Conservation (phyloP, 2,329 filamentous ascomycete species). For the Stemphylium beticola region DNA sequence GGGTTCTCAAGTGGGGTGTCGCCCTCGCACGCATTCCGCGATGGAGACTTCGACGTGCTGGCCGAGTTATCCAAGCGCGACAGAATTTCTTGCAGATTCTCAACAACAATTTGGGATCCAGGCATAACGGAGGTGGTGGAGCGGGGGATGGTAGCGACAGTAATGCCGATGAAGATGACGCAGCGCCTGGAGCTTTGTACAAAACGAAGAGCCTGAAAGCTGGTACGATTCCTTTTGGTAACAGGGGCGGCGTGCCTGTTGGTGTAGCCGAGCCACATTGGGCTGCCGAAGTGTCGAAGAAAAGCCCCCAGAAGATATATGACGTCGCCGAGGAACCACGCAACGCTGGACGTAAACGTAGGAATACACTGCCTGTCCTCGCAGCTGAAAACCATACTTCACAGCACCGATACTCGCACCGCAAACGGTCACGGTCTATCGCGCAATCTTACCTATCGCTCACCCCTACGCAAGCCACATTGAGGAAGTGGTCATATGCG, state of each 20-base stretch:
- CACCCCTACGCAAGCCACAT: constrained; percentile 76
- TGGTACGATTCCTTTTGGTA: constrained; percentile 32
- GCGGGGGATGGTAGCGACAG: constrained; percentile 42
- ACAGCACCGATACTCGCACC: constrained; percentile 26
- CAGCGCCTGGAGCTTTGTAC: constrained; percentile 25
- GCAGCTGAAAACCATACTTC: constrained; percentile 30
- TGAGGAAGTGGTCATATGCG: constrained; percentile 85
- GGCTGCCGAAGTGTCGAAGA: constrained; percentile 37
- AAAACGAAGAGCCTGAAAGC: constrained; percentile 39
- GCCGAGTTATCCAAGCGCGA: constrained; percentile 51
- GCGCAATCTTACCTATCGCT: constrained; percentile 76
- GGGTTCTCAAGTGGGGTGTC: constrained; percentile 82
- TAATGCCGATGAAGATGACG: constrained; percentile 56
- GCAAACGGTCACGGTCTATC: constrained; percentile 42
- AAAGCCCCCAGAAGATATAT: constrained; percentile 17
- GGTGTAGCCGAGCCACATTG: constrained; percentile 36
- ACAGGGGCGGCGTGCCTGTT: constrained; percentile 12
- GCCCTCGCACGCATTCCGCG: constrained; percentile 85
- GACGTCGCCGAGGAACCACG: constrained; percentile 1
- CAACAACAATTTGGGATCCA: constrained; percentile 43
- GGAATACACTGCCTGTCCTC: constrained; percentile 45
- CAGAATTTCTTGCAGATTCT: constrained; percentile 53
- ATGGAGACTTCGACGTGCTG: constrained; percentile 79
- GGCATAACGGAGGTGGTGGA: constrained; percentile 29
- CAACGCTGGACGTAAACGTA: constrained; percentile 27